Evolutionary conservation across 495 filamentous ascomycete genomes (phyloP).

Genomic region (Neurospora tetraspora): DNA sequence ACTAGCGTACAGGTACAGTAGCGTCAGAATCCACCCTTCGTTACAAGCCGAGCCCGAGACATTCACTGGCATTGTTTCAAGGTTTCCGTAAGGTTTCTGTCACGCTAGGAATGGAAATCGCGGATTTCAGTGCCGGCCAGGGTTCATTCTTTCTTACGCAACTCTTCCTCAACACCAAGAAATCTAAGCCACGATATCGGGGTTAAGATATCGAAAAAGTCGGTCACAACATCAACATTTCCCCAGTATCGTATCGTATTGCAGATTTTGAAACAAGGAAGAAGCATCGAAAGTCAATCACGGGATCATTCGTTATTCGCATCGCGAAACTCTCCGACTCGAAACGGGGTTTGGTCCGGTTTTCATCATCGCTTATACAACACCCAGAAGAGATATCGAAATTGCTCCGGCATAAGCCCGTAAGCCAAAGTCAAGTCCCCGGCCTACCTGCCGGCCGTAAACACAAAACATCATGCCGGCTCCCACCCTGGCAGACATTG

Average conservation of each 20-base stretch:
- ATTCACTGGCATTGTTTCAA: not conserved
- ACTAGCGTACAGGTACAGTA: not conserved
- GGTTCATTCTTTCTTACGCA: not conserved
- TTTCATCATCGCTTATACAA: not conserved
- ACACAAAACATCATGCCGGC: conserved; percentile 6
- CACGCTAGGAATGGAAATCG: not conserved
- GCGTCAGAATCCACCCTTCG: not conserved
- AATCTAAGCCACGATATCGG: not conserved
- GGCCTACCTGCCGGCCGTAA: not conserved
- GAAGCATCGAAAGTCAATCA: not conserved
- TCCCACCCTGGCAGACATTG: conserved; percentile 28
- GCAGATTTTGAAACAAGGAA: not conserved
- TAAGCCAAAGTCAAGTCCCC: not conserved
- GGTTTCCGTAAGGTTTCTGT: not conserved
- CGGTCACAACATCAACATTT: not conserved
- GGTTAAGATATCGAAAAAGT: not conserved
- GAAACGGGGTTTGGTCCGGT: not conserved
- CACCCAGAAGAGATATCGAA: not conserved
- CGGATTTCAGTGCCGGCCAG: not conserved
- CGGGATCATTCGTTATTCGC: not conserved
- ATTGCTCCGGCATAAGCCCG: not conserved
- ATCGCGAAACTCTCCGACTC: not conserved
- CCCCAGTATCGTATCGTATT: not conserved
- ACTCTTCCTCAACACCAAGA: not conserved
- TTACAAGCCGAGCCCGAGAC: not conserved